Conservation (phyloP, 495 filamentous ascomycete species). For the Jackrogersella minutella region DNA sequence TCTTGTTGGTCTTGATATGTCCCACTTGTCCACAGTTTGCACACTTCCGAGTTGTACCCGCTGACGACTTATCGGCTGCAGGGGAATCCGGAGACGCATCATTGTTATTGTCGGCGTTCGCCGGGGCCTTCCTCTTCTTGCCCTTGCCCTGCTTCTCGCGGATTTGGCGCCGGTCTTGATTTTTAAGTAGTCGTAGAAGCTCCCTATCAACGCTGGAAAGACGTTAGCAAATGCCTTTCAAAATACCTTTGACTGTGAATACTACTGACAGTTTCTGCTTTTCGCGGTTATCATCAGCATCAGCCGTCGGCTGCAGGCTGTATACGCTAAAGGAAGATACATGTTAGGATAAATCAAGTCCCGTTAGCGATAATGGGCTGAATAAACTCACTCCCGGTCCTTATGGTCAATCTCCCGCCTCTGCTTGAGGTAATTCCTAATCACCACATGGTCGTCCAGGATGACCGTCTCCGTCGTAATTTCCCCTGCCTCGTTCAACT, state of each 20-base stretch:
- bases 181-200: conserved; percentile 81
- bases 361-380: neutral
- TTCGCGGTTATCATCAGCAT: conserved; percentile 65
- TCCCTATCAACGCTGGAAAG: conserved; percentile 73
- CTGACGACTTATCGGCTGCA: conserved; percentile 55
- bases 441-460: conserved; percentile 76
- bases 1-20: conserved; percentile 99
- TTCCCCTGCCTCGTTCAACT: conserved; percentile 69
- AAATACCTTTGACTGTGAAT: conserved; percentile 42
- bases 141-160: conserved; percentile 81
- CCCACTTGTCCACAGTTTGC: conserved; percentile 95
- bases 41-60: conserved; percentile 87
- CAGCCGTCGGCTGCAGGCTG: conserved; percentile 70
- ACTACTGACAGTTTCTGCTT: conserved; percentile 66
- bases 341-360: conserved; percentile 31
- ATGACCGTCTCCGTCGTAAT: conserved; percentile 65
- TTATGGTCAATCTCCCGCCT: conserved; percentile 65
- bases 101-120: conserved; percentile 43
- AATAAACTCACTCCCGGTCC: conserved; percentile 67
- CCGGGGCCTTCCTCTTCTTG: conserved; percentile 50
- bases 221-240: conserved; percentile 33
- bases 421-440: conserved; percentile 67
- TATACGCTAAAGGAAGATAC: conserved; percentile 51
- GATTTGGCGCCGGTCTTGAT: conserved; percentile 87
- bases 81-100: conserved; percentile 57